Base-by-base conservation (phyloP, 1,139 yeast genomes). In the Candida sojae region DNA sequence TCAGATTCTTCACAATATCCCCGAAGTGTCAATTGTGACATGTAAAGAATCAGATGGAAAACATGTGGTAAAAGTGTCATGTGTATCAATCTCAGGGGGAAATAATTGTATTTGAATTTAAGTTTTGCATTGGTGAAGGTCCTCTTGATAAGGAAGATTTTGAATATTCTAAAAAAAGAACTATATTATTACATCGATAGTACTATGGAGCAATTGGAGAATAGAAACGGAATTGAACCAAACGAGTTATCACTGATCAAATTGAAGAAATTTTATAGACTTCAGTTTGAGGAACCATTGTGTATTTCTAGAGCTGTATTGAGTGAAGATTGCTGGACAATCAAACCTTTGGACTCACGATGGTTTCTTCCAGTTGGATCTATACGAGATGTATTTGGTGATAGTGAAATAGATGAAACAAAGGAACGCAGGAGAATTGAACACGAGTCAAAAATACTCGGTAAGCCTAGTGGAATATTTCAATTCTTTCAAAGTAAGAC, bases 301-400 rank as follows among this genome's bases (percentile, higher is more conserved):
- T 70, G 72, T 1, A 54, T 53, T 2, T 53, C 60, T 6, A 46
- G 77, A 43, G 58, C 72, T 1, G 55, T 73, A 10, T 55, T 83
- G 29, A 67, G 66, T 5, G 84, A 81, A 43, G 79, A 75, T 52
- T 81, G 80, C 45, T 84, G 90, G 89, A 75, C 87, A 1, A 64
- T 75, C 10, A 70, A 69, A 43, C 70, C 73, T 1, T 61, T 84
- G 1, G 58, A 63, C 11, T 61, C 70, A 1, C 54, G 54, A 5
- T 71, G 66, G 52, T 85, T 86, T 64, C 70, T 73, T 49, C 67
- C 67, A 11, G 89, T 85, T 1, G 63, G 66, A 26, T 72, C 80
- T 2, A 54, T 83, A 2, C 59, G 66, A 21, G 78, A 77, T 11
- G 70, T 82, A 46, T 74, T 80, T 3, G 86, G 86, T 0, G 74